Percentiles rank a stretch among this genome's conserved stretches.
These are phyloP conservation scores for Didymella glomerata DNA, from an alignment of 2,329 filamentous ascomycete species.

Conservation along the genomic window DNA sequence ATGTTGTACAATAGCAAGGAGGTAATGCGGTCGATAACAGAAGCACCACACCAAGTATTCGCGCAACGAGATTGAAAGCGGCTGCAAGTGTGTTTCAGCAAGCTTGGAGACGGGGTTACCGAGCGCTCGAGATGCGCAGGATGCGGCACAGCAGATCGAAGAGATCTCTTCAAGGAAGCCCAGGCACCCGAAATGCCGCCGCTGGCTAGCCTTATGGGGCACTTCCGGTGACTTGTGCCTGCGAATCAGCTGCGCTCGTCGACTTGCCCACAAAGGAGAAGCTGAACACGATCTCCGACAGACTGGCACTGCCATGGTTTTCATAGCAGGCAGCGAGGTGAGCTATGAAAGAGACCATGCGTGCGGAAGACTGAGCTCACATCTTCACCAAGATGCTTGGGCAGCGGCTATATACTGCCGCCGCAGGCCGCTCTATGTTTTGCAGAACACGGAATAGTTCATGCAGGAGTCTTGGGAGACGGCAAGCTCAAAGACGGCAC, in stretches of 20 bases:
- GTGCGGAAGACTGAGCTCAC: background rate
- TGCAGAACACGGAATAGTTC: background rate
- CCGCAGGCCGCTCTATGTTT: background rate
- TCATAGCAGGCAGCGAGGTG: background rate
- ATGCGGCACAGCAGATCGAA: slow-evolving; percentile 12
- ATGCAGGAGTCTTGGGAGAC: background rate
- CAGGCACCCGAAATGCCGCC: background rate
- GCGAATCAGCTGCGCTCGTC: background rate
- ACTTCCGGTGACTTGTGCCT: background rate
- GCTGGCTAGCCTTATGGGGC: slow-evolving; percentile 5
- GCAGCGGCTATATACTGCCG: background rate
- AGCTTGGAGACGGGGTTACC: background rate
- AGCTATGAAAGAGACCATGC: background rate
- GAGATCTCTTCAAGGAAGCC: background rate
- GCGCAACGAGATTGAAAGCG: background rate
- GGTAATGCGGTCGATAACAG: background rate
- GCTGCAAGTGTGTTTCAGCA: background rate
- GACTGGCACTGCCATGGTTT: background rate
- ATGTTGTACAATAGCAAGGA: background rate
- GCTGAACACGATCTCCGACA: background rate
- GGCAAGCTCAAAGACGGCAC: background rate
- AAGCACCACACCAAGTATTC: background rate
- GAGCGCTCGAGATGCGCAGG: background rate
- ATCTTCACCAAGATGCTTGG: background rate
- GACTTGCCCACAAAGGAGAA: background rate